Percentiles rank a stretch among this genome's conserved stretches.
These are phyloP conservation scores for Trichoderma guizhouense DNA, from an alignment of 2,329 filamentous ascomycete species.

Conservation along the genomic window DNA sequence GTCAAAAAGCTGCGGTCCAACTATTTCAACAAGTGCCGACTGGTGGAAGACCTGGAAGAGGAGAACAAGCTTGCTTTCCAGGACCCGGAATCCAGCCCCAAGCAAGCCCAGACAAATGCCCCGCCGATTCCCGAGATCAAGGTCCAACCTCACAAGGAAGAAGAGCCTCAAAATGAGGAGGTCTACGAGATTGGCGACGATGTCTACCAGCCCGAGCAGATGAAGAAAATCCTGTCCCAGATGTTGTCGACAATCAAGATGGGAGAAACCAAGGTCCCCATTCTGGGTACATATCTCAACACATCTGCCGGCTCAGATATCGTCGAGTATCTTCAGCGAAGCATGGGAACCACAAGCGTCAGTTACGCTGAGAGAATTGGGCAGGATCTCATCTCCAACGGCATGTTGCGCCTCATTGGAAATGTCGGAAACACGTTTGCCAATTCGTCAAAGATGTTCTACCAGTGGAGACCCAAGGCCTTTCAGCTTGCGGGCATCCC, in stretches of 20 bases:
- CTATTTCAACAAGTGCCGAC: constrained; percentile 98
- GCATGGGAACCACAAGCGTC: constrained; percentile 79
- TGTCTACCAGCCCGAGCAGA: constrained; percentile 75
- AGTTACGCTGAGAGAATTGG: constrained; percentile 92
- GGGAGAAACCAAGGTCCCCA: constrained; percentile 90
- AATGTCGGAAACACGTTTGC: constrained; percentile 95
- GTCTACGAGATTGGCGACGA: constrained; percentile 88
- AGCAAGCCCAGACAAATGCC: constrained; percentile 48
- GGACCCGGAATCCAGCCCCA: constrained; percentile 70
- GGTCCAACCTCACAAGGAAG: constrained; percentile 65
- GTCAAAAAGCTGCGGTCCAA: constrained; percentile 92
- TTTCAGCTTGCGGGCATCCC: constrained; percentile 85
- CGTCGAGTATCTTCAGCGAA: constrained; percentile 87
- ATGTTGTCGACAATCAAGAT: constrained; percentile 85
- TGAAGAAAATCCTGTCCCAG: constrained; percentile 85
- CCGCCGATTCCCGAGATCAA: constrained; percentile 83
- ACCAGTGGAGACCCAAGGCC: constrained; percentile 92
- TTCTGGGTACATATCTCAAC: constrained; percentile 91
- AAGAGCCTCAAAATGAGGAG: constrained; percentile 67
- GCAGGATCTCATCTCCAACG: constrained; percentile 82
- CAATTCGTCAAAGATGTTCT: constrained; percentile 95
- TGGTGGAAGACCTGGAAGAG: constrained; percentile 94
- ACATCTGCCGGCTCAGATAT: constrained; percentile 90
- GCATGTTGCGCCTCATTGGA: constrained; percentile 85
- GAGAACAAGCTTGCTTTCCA: constrained; percentile 98